Percentiles rank a stretch among this genome's conserved stretches.
Conservation (phyloP, 306 rosid species). For the Lathyrus aphaca region DNA sequence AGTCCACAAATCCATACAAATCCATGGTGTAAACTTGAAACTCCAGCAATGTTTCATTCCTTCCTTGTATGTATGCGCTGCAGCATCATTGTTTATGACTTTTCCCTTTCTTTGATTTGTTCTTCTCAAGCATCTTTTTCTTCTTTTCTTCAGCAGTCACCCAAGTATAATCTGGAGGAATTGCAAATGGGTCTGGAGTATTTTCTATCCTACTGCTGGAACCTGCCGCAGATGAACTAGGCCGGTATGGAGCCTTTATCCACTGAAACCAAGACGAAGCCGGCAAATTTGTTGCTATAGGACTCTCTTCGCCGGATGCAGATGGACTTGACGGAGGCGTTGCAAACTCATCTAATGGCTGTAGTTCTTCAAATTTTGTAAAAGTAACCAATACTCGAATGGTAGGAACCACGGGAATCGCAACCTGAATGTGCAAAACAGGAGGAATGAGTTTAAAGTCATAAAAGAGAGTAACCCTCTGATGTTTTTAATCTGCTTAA, state of each 20-base stretch:
- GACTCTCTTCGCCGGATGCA: conserved; percentile 67
- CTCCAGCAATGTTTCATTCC: conserved; percentile 44
- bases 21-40: conserved; percentile 30
- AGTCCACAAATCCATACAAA: conserved; percentile 35
- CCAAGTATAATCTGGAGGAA: conserved; percentile 88
- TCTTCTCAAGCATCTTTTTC: conserved; percentile 91
- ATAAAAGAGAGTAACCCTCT: background rate
- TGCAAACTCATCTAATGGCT: conserved; percentile 74
- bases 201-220: conserved; percentile 86
- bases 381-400: conserved; percentile 88
- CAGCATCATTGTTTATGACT: conserved; percentile 53
- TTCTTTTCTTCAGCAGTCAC: conserved; percentile 83
- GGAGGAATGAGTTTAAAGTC: conserved; percentile 20
- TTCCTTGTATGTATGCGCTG: conserved; percentile 31
- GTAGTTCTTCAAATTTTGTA: conserved; percentile 88
- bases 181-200: conserved; percentile 79
- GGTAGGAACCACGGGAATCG: conserved; percentile 97
- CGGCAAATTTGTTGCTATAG: conserved; percentile 42
- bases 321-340: conserved; percentile 94
- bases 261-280: conserved; percentile 97
- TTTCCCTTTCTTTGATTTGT: conserved; percentile 83
- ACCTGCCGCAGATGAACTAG: conserved; percentile 56
- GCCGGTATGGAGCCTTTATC: conserved; percentile 87
- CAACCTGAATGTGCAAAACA: conserved; percentile 64
- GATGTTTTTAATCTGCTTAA: background rate